Evolutionary conservation across 2,329 filamentous ascomycete species (phyloP).

Genomic region (Aschersonia sp.): DNA sequence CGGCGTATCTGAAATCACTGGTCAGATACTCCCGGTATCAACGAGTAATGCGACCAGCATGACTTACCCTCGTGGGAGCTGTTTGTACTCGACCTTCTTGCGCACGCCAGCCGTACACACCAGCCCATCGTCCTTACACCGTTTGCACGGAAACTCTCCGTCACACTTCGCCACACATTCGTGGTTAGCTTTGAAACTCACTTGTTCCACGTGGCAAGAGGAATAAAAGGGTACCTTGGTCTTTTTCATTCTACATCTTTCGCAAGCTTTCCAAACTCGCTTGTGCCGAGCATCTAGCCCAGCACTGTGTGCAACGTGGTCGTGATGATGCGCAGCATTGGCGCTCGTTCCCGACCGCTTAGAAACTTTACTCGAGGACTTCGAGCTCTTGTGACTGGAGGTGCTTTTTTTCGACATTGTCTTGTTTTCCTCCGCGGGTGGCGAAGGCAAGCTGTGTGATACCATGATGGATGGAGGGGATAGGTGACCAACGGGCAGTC

Average conservation of each 20-base stretch:
- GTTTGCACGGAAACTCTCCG: slow-evolving; percentile 50
- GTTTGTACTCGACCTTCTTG: slow-evolving; percentile 57
- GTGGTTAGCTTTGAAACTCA: background rate
- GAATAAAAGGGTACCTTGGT: slow-evolving; percentile 35
- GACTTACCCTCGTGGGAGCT: slow-evolving; percentile 44
- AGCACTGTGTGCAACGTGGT: slow-evolving; percentile 16
- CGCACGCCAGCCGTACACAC: slow-evolving; percentile 48
- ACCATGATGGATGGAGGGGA: slow-evolving; percentile 25
- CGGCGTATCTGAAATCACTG: slow-evolving; percentile 34
- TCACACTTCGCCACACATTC: slow-evolving; percentile 32
- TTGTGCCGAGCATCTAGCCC: slow-evolving; percentile 43
- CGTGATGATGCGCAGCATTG: slow-evolving; percentile 21
- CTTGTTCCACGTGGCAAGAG: background rate
- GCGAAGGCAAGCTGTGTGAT: slow-evolving; percentile 31
- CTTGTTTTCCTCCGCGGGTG: slow-evolving; percentile 34
- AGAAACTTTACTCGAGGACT: slow-evolving; percentile 33
- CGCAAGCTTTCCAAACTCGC: slow-evolving; percentile 52
- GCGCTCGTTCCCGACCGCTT: slow-evolving; percentile 31
- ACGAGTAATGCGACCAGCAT: background rate
- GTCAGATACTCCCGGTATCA: background rate
- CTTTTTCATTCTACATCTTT: slow-evolving; percentile 55
- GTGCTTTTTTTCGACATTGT: slow-evolving; percentile 22
- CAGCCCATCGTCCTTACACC: slow-evolving; percentile 50
- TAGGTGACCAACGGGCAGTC: background rate
- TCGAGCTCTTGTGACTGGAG: slow-evolving; percentile 29